phyloP scores from a whole-genome alignment of 2,329 filamentous ascomycete species.

The Xylariaceae sp. region DNA sequence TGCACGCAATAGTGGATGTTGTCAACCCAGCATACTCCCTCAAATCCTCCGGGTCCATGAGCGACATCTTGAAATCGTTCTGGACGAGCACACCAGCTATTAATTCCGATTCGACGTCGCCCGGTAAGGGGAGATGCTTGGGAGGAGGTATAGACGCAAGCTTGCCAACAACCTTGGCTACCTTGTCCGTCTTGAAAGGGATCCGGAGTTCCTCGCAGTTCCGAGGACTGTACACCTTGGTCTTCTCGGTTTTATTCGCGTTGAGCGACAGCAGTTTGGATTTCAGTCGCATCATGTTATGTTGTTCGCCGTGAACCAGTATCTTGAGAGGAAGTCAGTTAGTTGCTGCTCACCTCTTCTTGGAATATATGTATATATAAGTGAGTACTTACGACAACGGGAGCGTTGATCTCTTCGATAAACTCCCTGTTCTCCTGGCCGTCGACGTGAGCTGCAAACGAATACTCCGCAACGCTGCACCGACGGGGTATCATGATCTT shows the following conservation, averaged over 20 bases:
- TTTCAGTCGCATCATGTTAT: constrained; percentile 96
- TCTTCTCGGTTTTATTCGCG: constrained; percentile 69
- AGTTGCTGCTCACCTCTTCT: constrained; percentile 11
- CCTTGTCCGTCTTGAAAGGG: constrained; percentile 91
- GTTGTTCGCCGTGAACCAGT: constrained; percentile 91
- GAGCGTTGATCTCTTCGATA: constrained; percentile 87
- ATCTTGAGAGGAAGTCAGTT: constrained; percentile 50
- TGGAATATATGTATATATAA: background rate
- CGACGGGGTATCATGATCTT: constrained; percentile 86
- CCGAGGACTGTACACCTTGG: constrained; percentile 87
- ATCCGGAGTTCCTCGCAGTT: constrained; percentile 95
- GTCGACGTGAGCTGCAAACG: constrained; percentile 94
- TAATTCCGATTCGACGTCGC: constrained; percentile 42
- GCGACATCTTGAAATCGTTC: constrained; percentile 92
- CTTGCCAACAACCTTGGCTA: constrained; percentile 92
- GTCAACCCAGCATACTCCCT: constrained; percentile 95
- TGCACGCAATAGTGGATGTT: constrained; percentile 89
- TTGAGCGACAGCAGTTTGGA: constrained; percentile 93
- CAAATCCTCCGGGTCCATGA: constrained; percentile 95
- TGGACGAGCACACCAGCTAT: constrained; percentile 91
- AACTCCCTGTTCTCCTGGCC: constrained; percentile 94
- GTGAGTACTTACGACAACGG: constrained; percentile 71
- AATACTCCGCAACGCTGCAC: constrained; percentile 90
- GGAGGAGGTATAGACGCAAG: constrained; percentile 77
- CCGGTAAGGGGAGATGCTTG: constrained; percentile 28